A percentile compares a stretch with the other conserved stretches of the same genome.
Evolutionary conservation across 2,329 filamentous ascomycete species (phyloP).

Genomic region (Magnaporthales sp.): DNA sequence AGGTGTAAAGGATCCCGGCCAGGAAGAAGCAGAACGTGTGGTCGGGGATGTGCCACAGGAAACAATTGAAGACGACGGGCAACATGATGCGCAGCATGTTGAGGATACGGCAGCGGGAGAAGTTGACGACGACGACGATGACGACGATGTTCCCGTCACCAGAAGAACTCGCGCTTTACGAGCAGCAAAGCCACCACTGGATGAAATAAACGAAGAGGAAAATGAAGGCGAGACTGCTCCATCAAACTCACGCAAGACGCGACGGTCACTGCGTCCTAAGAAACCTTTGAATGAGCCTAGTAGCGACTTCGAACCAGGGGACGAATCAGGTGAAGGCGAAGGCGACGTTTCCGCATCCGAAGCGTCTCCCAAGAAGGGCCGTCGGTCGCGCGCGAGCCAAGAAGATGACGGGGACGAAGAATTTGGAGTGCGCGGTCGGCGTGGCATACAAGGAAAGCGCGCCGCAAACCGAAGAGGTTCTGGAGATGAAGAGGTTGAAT

Average conservation of each 20-base stretch:
- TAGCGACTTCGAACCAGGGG: slow-evolving; percentile 53
- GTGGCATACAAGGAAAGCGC: slow-evolving; percentile 17
- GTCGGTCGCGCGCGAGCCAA: slow-evolving; percentile 23
- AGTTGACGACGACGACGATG: slow-evolving; percentile 20
- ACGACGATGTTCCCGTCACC: slow-evolving; percentile 33
- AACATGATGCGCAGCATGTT: slow-evolving; percentile 11
- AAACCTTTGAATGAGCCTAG: slow-evolving; percentile 43
- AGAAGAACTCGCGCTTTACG: slow-evolving; percentile 26
- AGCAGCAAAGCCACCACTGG: neutral
- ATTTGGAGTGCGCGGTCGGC: slow-evolving; percentile 39
- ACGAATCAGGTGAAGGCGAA: slow-evolving; percentile 48
- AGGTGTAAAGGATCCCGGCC: slow-evolving; percentile 15
- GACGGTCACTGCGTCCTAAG: slow-evolving; percentile 34
- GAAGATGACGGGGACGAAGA: slow-evolving; percentile 35
- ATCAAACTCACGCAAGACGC: slow-evolving; percentile 38
- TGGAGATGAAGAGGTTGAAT: slow-evolving; percentile 43
- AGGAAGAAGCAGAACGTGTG: slow-evolving; percentile 19
- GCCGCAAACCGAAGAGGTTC: slow-evolving; percentile 24
- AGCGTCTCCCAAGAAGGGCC: slow-evolving; percentile 13
- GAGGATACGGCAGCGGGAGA: slow-evolving; percentile 8
- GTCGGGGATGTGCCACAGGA: slow-evolving; percentile 5
- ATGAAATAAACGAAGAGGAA: slow-evolving; percentile 25
- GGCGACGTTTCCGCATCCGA: slow-evolving; percentile 24
- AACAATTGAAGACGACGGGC: neutral
- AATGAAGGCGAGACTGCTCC: slow-evolving; percentile 13